Evolutionary conservation across 2,329 filamentous ascomycete species (phyloP), one percentile per base, ranked within the genome.

Genomic region (Sarocladium kiliense): DNA sequence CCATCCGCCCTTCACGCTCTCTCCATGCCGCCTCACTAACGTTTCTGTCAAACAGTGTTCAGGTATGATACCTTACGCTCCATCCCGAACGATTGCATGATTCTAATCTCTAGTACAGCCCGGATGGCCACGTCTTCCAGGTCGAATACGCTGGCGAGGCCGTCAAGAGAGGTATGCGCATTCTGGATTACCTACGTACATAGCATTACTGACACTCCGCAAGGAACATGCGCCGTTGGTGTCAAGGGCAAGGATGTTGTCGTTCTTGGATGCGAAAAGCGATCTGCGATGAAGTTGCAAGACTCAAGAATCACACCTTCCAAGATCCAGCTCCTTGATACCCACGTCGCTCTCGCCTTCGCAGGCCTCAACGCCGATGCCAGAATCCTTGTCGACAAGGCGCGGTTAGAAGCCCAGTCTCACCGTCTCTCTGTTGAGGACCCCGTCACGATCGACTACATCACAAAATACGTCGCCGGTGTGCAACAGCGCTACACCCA

Each of bases 401-500:
- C 95, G 58, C 87, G 95, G 65, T 78, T 97, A 74, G 94, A 99
- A 78, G 93, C 94, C 50, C 94, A 99, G 77, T 96, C 91, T 64
- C 94, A 99, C 78, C 88, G 94, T 61, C 80, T 99, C 65, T 97
- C 94, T 3, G 91, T 99, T 57, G 94, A 99, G 72, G 95, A 99
- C 71, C 93, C 94, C 55, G 91, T 96, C 62, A 93, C 90, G 59
- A 95, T 99, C 73, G 94, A 99, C 77, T 99, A 99, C 81, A 97
- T 99, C 70, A 97, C 94, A 67, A 97, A 99, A 79, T 96, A 97
- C 68, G 88, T 99, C 60, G 94, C 94, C 54, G 90, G 93, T 56
- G 94, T 99, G 64, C 94, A 99, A 80, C 94, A 99, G 80, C 86
- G 91, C 74, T 99, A 99, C 81, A 99, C 94, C 49, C 94, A 99